Percentiles rank a stretch among this genome's conserved stretches.
These are phyloP conservation scores for Trebouxia sp. DNA, from an alignment of 139 green algal genomes.

Conservation along the genomic window DNA sequence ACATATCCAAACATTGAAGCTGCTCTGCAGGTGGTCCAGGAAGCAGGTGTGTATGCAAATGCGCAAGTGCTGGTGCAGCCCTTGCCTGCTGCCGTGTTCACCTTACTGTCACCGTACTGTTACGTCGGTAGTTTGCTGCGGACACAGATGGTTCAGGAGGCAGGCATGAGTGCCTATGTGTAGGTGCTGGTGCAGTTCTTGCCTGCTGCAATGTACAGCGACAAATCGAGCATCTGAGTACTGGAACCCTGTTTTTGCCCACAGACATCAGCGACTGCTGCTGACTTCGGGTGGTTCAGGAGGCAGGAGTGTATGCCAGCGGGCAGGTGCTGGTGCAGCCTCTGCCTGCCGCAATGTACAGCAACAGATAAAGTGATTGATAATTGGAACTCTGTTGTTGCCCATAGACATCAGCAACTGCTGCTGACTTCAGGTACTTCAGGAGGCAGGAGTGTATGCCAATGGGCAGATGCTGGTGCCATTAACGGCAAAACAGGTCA, in stretches of 20 bases:
- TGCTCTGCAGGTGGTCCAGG: constrained; percentile 35
- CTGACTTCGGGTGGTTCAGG: constrained; percentile 38
- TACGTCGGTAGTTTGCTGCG: too few relatives aligned
- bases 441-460: constrained; percentile 51
- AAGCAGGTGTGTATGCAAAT: constrained; percentile 53
- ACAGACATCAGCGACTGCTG: too few relatives aligned
- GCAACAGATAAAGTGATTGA: too few relatives aligned
- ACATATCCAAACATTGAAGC: neutral
- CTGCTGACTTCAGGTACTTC: too few relatives aligned
- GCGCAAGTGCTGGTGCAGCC: constrained; percentile 56
- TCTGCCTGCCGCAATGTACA: constrained; percentile 63
- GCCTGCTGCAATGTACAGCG: constrained; percentile 60
- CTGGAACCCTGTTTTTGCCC: too few relatives aligned
- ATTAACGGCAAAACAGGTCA: too few relatives aligned
- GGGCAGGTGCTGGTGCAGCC: constrained; percentile 56
- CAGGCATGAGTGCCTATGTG: constrained; percentile 52
- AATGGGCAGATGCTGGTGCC: constrained; percentile 55
- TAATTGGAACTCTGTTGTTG: too few relatives aligned
- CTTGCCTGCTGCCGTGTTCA: constrained; percentile 61
- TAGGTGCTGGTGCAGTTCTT: constrained; percentile 56
- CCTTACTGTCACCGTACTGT: too few relatives aligned
- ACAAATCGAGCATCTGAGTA: too few relatives aligned
- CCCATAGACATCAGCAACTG: too few relatives aligned
- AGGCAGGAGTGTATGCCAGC: constrained; percentile 51
- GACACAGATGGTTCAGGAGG: constrained; percentile 37